These are phyloP conservation scores for Arthrobotrys pseudoclavata DNA, from an alignment of 2,329 filamentous ascomycete species.

Conservation along the genomic window DNA sequence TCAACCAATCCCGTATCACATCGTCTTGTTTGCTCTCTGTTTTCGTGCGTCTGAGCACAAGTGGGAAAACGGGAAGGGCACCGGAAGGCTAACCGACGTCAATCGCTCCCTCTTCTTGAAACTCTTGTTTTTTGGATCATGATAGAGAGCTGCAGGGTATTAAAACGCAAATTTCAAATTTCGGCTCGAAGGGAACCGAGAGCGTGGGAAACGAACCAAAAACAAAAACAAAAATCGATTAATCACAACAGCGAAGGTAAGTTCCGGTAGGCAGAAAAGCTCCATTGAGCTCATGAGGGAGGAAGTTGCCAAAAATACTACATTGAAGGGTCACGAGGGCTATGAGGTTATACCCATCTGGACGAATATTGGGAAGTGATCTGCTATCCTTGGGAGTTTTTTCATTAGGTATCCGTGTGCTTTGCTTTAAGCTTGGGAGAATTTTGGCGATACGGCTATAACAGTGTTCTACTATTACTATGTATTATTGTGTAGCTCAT, in stretches of 20 bases:
- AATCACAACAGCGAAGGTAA: slow-evolving; percentile 5
- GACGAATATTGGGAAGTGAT: slow-evolving; percentile 57
- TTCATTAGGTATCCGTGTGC: slow-evolving; percentile 11
- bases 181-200: slow-evolving; percentile 31
- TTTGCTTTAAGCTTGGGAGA: slow-evolving; percentile 12
- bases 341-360: slow-evolving; percentile 37
- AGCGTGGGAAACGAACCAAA: slow-evolving; percentile 5
- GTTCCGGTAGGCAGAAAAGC: slow-evolving; percentile 33
- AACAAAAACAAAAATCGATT: not conserved
- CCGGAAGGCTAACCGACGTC: slow-evolving; percentile 55
- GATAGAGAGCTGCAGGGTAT: slow-evolving; percentile 59
- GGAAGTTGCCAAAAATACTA: not conserved
- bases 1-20: slow-evolving; percentile 18
- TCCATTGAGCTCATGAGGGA: slow-evolving; percentile 11
- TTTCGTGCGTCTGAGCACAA: slow-evolving; percentile 38
- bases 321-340: slow-evolving; percentile 20
- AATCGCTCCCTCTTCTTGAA: slow-evolving; percentile 39
- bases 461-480: not conserved
- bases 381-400: slow-evolving; percentile 37
- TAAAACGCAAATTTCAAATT: slow-evolving; percentile 35
- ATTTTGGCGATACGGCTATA: slow-evolving; percentile 36
- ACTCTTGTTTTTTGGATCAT: slow-evolving; percentile 27
- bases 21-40: slow-evolving; percentile 36
- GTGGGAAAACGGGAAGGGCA: slow-evolving; percentile 29
- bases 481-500: slow-evolving; percentile 18